Percentiles rank a stretch among this genome's conserved stretches.
phyloP scores from a whole-genome alignment of 768 basidiomycete species.

The Boletus vinaceobasis region DNA sequence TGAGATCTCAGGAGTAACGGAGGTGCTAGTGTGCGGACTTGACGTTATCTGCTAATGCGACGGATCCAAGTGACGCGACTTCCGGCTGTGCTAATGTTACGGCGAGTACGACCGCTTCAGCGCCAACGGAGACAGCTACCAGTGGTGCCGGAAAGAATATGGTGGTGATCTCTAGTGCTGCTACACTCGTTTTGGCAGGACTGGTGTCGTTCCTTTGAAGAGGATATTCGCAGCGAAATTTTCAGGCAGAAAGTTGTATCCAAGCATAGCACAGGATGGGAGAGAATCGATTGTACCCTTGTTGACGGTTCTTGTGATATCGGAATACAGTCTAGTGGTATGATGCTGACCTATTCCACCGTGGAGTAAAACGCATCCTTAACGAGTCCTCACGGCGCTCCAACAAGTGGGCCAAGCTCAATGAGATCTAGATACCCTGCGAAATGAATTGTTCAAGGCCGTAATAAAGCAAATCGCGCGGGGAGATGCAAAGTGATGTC shows the following conservation, averaged over 20 bases:
- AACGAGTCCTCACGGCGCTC: background rate
- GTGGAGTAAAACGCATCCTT: background rate
- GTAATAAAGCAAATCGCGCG: background rate
- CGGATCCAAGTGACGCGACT: slow-evolving; percentile 42
- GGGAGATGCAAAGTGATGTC: background rate
- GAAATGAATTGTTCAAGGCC: background rate
- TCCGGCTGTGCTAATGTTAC: slow-evolving; percentile 35
- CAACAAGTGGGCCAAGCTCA: background rate
- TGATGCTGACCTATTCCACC: background rate
- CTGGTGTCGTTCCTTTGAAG: slow-evolving; percentile 13
- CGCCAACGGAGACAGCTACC: slow-evolving; percentile 17
- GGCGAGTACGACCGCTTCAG: slow-evolving; percentile 9
- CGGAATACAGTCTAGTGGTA: background rate
- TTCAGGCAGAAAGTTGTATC: background rate
- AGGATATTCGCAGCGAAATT: background rate
- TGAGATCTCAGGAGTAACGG: background rate
- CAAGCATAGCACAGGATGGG: too few relatives aligned
- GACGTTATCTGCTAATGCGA: slow-evolving; percentile 54
- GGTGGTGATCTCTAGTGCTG: slow-evolving; percentile 6
- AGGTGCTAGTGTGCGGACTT: slow-evolving; percentile 71
- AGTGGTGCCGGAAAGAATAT: slow-evolving; percentile 17
- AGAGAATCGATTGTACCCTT: background rate
- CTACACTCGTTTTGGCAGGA: slow-evolving; percentile 8
- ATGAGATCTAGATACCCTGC: background rate
- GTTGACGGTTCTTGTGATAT: background rate